Evolutionary conservation across 805 yeast species (phyloP).

Genomic region (Monosporozyma solicola): DNA sequence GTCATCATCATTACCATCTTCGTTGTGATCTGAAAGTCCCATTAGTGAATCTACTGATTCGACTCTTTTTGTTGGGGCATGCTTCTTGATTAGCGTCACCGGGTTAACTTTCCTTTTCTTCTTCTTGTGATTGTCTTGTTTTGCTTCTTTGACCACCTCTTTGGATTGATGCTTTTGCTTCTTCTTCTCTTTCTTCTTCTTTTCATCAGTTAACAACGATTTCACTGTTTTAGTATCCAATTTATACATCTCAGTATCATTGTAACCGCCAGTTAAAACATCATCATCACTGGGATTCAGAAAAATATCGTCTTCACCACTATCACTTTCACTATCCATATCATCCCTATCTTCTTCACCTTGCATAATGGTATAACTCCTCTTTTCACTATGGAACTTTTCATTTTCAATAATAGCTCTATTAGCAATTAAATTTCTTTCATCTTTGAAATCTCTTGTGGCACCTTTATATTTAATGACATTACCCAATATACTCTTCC

Average conservation of each 20-base stretch:
- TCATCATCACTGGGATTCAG: constrained; percentile 19
- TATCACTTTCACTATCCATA: constrained; percentile 17
- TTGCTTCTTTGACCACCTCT: neutral
- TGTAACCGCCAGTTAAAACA: constrained; percentile 13
- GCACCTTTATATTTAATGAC: constrained; percentile 68
- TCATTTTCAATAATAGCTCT: constrained; percentile 40
- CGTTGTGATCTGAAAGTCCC: constrained; percentile 16
- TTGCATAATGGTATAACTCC: constrained; percentile 9
- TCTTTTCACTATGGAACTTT: constrained; percentile 18
- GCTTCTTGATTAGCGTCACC: constrained; percentile 10
- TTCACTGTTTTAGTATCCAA: constrained; percentile 6
- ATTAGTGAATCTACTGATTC: constrained; percentile 12
- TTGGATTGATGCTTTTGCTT: constrained; percentile 1
- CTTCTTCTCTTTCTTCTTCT: constrained; percentile 10
- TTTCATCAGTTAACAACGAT: constrained; percentile 7
- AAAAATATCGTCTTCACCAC: constrained; percentile 10
- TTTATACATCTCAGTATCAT: constrained; percentile 15
- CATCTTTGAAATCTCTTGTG: constrained; percentile 70
- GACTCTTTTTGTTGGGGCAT: neutral
- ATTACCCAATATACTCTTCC: constrained; percentile 69
- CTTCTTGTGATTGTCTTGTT: neutral
- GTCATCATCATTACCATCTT: neutral
- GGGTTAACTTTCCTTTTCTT: neutral
- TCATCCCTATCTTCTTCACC: constrained; percentile 13
- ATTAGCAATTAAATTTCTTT: constrained; percentile 52